Base-by-base conservation (phyloP, 805 yeast genomes). In the Dipodascopsis uninucleata region DNA sequence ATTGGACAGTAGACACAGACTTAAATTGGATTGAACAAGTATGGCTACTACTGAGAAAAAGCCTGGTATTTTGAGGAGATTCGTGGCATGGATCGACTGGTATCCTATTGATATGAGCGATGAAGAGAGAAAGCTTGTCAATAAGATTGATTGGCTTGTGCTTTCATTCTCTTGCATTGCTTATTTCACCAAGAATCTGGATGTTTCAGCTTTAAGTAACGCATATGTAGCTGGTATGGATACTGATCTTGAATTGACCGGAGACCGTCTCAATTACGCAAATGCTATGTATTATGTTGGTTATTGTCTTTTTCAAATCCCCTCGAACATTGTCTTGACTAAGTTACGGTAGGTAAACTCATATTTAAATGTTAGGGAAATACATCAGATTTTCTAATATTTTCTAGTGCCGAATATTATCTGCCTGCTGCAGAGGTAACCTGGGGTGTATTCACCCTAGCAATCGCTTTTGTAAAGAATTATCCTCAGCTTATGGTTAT, bases 141-240 rank as follows among this genome's bases (percentile, higher is more conserved):
- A 67, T 55, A 81, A 81, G 59, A 58, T 81, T 29, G 87, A 81
- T 56, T 53, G 77, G 21, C 60, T 78, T 28, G 65, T 82, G 38
- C 69, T 78, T 12, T 67, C 72, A 31, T 77, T 77, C 54, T 70
- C 82, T 0, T 74, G 79, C 61, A 62, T 78, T 45, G 79, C 79
- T 1, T 81, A 79, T 61, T 82, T 84, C 82, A 76, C 81, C 43
- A 81, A 81, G 60, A 77, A 79, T 45, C 65, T 82, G 39, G 87
- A 82, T 58, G 72, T 71, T 41, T 68, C 77, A 32, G 82, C 81
- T 58, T 65, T 77, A 40, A 73, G 73, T 47, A 79, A 81, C 56
- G 88, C 87, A 1, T 81, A 79, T 56, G 78, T 78, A 36, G 72
- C 81, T n/a, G 82, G 85, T 18, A 70, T 82, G 76, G 62, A 71